These are phyloP conservation scores for Ophiocordyceps unilateralis DNA, from an alignment of 2,329 filamentous ascomycete genomes.

Conservation along the genomic window DNA sequence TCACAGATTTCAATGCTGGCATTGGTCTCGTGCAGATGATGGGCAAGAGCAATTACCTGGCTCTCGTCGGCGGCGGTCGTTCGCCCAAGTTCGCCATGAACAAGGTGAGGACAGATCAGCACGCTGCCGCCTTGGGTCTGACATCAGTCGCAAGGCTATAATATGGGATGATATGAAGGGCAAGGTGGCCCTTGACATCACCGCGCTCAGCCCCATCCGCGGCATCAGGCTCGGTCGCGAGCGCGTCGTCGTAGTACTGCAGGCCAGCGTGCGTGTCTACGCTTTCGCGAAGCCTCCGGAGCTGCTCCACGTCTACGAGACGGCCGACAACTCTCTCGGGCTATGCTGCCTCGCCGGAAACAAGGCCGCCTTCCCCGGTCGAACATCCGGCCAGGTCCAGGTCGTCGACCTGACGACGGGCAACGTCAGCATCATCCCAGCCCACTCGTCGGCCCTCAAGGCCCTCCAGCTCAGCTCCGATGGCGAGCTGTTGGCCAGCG, in stretches of 20 bases:
- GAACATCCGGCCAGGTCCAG: conserved; percentile 75
- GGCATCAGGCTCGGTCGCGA: conserved; percentile 62
- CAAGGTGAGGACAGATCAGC: conserved; percentile 35
- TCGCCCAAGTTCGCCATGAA: conserved; percentile 75
- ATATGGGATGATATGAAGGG: conserved; percentile 84
- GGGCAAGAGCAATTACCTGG: conserved; percentile 71
- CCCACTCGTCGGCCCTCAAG: conserved; percentile 63
- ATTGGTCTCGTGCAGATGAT: conserved; percentile 77
- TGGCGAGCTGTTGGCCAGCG: conserved; percentile 69
- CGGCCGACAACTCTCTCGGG: conserved; percentile 66
- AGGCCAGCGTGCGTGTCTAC: conserved; percentile 70
- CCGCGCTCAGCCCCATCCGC: conserved; percentile 64
- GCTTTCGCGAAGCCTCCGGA: conserved; percentile 56
- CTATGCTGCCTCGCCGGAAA: conserved; percentile 62
- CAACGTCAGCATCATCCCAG: conserved; percentile 85
- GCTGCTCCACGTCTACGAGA: conserved; percentile 63
- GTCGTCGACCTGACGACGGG: conserved; percentile 61
- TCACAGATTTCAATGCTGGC: conserved; percentile 58
- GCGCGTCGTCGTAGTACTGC: conserved; percentile 63
- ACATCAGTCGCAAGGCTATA: conserved; percentile 36
- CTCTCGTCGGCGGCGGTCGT: conserved; percentile 74
- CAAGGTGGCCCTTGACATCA: conserved; percentile 56
- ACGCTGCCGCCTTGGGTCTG: too few relatives aligned
- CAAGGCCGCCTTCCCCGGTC: conserved; percentile 70
- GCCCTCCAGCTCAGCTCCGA: conserved; percentile 68